Evolutionary conservation across 768 basidiomycete genomes (phyloP), one percentile per base, ranked within the genome.

Genomic region (Trichaptum fuscoviolaceum): DNA sequence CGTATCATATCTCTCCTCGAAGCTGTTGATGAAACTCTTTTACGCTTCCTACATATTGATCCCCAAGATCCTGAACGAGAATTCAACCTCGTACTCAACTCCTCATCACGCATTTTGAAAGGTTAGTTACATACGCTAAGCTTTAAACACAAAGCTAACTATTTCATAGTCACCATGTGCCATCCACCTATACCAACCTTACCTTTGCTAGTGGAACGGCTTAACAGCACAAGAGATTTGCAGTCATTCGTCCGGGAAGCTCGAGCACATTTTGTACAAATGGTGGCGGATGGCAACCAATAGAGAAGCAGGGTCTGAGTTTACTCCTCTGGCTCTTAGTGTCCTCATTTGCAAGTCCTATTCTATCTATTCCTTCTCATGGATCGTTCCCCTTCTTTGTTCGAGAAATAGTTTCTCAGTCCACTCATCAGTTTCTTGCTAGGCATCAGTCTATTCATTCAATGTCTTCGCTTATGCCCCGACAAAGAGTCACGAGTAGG

Each of bases 41-140:
- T 95, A 65, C 86, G 88, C 5, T 95, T 95, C 75, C 82, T 83
- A 10, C 77, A 85, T 65, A 72, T 95, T 42, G 90, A 93, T 71
- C 78, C 82, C 5, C 69, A 76, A 2, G 84, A 89, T 60, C 79
- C 81, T 1, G 80, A 84, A 9, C 80, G 84, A 34, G 91, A 93
- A 69, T 92, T 87, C 66, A 87, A 83, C 66, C 79, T 95, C 66
- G 87, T 93, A 0, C 74, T 95, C n/a, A 92, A 96, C 71, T 80
- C 92, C 23, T 86, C 88, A 2, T 77, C 77, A 25, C 76, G 80
- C 26, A 77, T 77, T 2, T 93, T 91, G 71, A 84, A 84, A 80
- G 91, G 94, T 93, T 59, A 36, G 82, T 70, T 30, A 30, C 35
- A 63, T 8, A 60, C 35, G 35, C 7, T 35, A 42, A 12, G 9